Percentiles rank a stretch among this genome's conserved stretches.
phyloP scores from a whole-genome alignment of 2,329 filamentous ascomycete genomes.

The Sporothrix luriei region DNA sequence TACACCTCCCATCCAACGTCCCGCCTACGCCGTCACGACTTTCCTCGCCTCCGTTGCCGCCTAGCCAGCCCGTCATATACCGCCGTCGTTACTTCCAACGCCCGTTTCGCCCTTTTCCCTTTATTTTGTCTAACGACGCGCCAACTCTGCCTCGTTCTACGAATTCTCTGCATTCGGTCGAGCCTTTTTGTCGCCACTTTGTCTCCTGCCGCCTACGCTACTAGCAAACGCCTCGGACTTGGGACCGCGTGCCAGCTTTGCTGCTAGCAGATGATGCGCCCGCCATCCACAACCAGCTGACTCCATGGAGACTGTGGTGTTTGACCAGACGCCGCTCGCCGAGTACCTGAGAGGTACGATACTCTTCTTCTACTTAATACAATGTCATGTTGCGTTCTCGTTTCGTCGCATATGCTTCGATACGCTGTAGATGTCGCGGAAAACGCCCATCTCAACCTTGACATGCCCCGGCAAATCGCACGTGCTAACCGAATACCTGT shows the following conservation, averaged over 20 bases:
- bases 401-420: slow-evolving; percentile 12
- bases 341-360: slow-evolving; percentile 84
- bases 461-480: slow-evolving; percentile 22
- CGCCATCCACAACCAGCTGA: slow-evolving; percentile 25
- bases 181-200: slow-evolving; percentile 17
- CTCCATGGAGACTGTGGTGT: slow-evolving; percentile 87
- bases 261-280: slow-evolving; percentile 30
- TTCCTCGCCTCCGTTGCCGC: slow-evolving; percentile 19
- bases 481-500: slow-evolving; percentile 33
- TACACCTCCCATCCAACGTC: slow-evolving; percentile 13
- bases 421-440: slow-evolving; percentile 6
- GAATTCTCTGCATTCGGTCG: no score
- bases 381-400: background rate
- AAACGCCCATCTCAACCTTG: slow-evolving; percentile 2
- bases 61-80: slow-evolving; percentile 29
- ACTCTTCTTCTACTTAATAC: slow-evolving; percentile 7
- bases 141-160: background rate
- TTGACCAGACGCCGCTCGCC: slow-evolving; percentile 83
- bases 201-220: slow-evolving; percentile 13
- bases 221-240: background rate
- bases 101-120: background rate
- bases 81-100: slow-evolving; percentile 19
- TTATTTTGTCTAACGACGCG: background rate
- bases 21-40: slow-evolving; percentile 2
- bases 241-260: slow-evolving; percentile 23